Evolutionary conservation across 805 yeast genomes (phyloP).

Genomic region (Wickerhamiella shivajii): DNA sequence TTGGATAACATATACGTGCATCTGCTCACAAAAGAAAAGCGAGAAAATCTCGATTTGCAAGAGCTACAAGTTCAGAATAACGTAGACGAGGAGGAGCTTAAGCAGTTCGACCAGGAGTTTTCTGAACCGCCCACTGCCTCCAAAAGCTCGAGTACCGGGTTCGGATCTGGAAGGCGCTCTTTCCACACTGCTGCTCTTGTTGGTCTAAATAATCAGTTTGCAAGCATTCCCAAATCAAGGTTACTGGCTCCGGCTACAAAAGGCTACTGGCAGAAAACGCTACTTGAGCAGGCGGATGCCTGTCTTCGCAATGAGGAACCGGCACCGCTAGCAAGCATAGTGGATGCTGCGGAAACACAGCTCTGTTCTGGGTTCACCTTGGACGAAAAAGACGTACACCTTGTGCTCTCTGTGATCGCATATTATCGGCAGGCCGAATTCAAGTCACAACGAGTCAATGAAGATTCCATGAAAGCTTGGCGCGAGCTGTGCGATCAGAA

Average conservation of each 20-base stretch:
- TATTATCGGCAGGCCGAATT: constrained; percentile 18
- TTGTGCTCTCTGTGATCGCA: constrained; percentile 20
- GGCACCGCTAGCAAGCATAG: constrained; percentile 14
- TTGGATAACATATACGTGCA: constrained; percentile 55
- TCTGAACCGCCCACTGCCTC: no score
- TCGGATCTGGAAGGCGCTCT: no score
- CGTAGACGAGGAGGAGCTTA: constrained; percentile 10
- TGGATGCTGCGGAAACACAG: constrained; percentile 19
- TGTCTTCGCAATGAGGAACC: no score
- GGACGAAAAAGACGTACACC: constrained; percentile 19
- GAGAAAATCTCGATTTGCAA: constrained; percentile 58
- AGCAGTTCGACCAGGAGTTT: no score
- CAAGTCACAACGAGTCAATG: constrained; percentile 8
- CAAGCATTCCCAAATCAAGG: no score
- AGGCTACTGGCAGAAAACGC: no score
- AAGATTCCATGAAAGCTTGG: constrained; percentile 14
- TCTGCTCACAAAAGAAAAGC: constrained; percentile 53
- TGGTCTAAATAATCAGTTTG: no score
- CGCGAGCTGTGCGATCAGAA: constrained; percentile 17
- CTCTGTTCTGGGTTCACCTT: constrained; percentile 22
- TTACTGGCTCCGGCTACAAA: no score
- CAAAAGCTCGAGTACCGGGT: no score
- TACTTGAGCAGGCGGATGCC: no score
- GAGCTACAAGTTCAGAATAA: constrained; percentile 38
- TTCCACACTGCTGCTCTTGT: no score